phyloP scores from a whole-genome alignment of 2,329 filamentous ascomycete genomes.

The Fusarium nematophilum region DNA sequence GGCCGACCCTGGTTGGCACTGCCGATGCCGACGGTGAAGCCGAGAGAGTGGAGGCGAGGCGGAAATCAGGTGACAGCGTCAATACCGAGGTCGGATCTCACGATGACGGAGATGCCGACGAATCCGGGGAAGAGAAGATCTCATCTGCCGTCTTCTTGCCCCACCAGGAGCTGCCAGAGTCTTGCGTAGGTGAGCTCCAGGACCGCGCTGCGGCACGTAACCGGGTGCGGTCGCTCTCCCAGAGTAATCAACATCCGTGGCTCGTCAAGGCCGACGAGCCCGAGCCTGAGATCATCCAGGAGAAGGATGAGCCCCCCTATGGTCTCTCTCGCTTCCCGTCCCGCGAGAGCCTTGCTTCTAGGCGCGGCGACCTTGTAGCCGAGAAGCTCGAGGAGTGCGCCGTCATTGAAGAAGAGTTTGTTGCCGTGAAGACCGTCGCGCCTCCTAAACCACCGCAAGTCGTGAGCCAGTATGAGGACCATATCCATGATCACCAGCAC shows the following conservation, averaged over 20 bases:
- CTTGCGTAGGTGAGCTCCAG: conserved; percentile 46
- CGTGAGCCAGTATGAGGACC: conserved; percentile 58
- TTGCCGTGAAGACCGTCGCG: conserved; percentile 50
- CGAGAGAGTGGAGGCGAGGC: conserved; percentile 47
- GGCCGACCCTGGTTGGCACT: conserved; percentile 38
- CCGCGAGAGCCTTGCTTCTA: conserved; percentile 45
- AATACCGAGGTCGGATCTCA: conserved; percentile 50
- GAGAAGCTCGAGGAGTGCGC: conserved; percentile 54
- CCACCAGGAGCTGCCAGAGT: conserved; percentile 68
- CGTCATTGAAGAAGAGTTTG: conserved; percentile 55
- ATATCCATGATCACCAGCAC: conserved; percentile 64
- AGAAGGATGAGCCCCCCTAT: conserved; percentile 35
- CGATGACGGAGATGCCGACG: conserved; percentile 55
- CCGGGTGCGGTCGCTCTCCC: conserved; percentile 58
- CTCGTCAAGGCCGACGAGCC: conserved; percentile 68
- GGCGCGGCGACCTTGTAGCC: conserved; percentile 47
- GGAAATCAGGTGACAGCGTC: conserved; percentile 53
- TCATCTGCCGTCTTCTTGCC: conserved; percentile 87
- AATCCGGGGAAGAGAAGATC: conserved; percentile 85
- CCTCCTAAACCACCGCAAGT: conserved; percentile 50
- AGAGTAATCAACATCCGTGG: conserved; percentile 60
- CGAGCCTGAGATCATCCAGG: conserved; percentile 48
- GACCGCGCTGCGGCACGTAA: conserved; percentile 55
- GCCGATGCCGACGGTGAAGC: conserved; percentile 37
- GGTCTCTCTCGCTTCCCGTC: conserved; percentile 42